Percentiles rank a stretch among this genome's conserved stretches.
Evolutionary conservation across 192 early-diverging fungal species (phyloP).

Genomic region (Podila clonocystis): DNA sequence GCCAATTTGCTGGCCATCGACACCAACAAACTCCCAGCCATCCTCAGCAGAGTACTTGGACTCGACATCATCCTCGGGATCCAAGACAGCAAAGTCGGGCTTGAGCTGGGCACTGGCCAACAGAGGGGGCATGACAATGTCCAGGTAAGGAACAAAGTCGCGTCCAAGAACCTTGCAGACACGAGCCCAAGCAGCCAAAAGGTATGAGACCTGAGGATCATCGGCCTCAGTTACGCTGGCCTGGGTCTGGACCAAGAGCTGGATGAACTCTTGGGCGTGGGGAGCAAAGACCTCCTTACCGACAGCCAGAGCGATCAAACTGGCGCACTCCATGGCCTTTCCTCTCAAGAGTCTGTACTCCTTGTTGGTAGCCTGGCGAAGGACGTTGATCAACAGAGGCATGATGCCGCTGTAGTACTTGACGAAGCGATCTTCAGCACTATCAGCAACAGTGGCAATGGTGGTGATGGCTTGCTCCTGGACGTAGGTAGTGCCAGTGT

Average conservation of each 20-base stretch:
- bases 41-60: constrained; percentile 93
- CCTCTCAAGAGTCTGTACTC: constrained; percentile 93
- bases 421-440: constrained; percentile 85
- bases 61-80: constrained; percentile 82
- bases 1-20: constrained; percentile 92
- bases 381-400: constrained; percentile 91
- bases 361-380: constrained; percentile 81
- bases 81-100: constrained; percentile 91
- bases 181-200: constrained; percentile 95
- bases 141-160: constrained; percentile 93
- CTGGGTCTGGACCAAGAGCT: constrained; percentile 85
- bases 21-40: constrained; percentile 95
- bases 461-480: constrained; percentile 99
- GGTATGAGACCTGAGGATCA: constrained; percentile 92
- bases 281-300: constrained; percentile 87
- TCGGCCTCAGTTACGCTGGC: constrained; percentile 81
- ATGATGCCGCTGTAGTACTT: constrained; percentile 95
- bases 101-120: constrained; percentile 84
- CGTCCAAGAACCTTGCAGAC: constrained; percentile 93
- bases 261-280: constrained; percentile 81
- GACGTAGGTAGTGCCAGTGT: constrained; percentile 87
- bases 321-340: constrained; percentile 97
- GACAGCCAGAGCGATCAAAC: constrained; percentile 90
- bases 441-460: constrained; percentile 96
- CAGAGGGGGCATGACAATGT: constrained; percentile 92